Evolutionary conservation across 2,329 filamentous ascomycete species (phyloP).

Genomic region (Penicillium paneum): DNA sequence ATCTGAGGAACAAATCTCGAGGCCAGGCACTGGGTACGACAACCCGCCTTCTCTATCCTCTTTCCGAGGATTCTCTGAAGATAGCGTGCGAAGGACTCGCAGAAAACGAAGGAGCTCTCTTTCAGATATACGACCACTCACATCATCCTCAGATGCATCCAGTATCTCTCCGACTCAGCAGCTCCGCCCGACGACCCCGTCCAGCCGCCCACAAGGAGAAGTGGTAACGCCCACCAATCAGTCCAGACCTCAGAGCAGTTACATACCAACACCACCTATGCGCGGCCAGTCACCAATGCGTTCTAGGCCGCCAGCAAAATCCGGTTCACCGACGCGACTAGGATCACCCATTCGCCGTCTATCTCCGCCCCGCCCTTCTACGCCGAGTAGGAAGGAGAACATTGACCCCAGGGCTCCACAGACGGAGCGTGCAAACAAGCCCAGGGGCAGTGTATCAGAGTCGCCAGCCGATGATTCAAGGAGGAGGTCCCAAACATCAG

Average conservation of each 20-base stretch:
- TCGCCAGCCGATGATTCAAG: slow-evolving; percentile 40
- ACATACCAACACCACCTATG: slow-evolving; percentile 28
- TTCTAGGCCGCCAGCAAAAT: slow-evolving; percentile 33
- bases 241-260: slow-evolving; percentile 30
- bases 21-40: slow-evolving; percentile 48
- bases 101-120: slow-evolving; percentile 89
- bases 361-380: slow-evolving; percentile 33
- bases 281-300: slow-evolving; percentile 31
- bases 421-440: slow-evolving; percentile 33
- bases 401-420: slow-evolving; percentile 34
- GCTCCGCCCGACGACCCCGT: slow-evolving; percentile 40
- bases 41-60: slow-evolving; percentile 48
- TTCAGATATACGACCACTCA: slow-evolving; percentile 73
- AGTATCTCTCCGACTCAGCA: slow-evolving; percentile 31
- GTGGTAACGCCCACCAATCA: slow-evolving; percentile 30
- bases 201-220: slow-evolving; percentile 28
- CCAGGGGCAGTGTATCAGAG: slow-evolving; percentile 31
- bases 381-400: slow-evolving; percentile 42
- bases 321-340: slow-evolving; percentile 28
- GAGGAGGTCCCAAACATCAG: slow-evolving; percentile 47
- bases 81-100: slow-evolving; percentile 45
- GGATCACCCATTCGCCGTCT: slow-evolving; percentile 32
- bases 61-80: slow-evolving; percentile 50
- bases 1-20: slow-evolving; percentile 46
- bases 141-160: slow-evolving; percentile 56